Base-by-base conservation (phyloP, 2,329 filamentous ascomycete species). In the Exophiala spinifera region DNA sequence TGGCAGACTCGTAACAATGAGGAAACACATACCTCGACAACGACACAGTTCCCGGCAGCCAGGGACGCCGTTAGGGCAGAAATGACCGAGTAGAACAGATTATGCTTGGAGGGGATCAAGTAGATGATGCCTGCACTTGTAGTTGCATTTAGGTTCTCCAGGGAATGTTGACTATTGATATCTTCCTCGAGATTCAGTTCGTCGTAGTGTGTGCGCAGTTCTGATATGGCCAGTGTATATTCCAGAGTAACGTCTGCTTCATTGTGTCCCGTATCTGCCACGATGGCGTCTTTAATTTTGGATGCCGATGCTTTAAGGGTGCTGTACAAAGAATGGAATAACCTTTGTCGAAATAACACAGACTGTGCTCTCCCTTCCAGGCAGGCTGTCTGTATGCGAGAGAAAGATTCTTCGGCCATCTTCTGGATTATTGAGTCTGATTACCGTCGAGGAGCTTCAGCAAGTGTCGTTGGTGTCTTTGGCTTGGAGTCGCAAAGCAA, bases 311-410 rank as follows among this genome's bases (percentile, higher is more conserved):
- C 56, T 4, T 67, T 51, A 6, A 77, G 61, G 1, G 59, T 46
- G 1, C 63, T 46, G 51, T 75, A 73, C 1, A 76, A 63, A 7
- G 59, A 60, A 39, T 67, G 65, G 19, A 76, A 69, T 55, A 75
- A 72, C 3, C 63, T 56, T 50, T 74, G 72, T 1, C 70, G 69
- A 57, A 70, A 74, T 14, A 69, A 64, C 20, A 68, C 65, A 53
- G 71, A 72, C 14, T 69, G 64, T 2, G 69, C 63, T 2, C 72
- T 69, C 31, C 72, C 72, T 55, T 76, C 73, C 14, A 70, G 61
- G 31, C 67, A 63, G 21, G 71, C 64, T n/a, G 65, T 62, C 31
- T 67, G 47, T 10, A 75, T 61, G 5, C 69, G 67, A 40, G 55
- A 66, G 55, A 66, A 61, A 55, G 66, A 64, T 62, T 65, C 61